phyloP scores from a whole-genome alignment of 176 grass and related monocot genomes.

The Urochloa ruziziensis region DNA sequence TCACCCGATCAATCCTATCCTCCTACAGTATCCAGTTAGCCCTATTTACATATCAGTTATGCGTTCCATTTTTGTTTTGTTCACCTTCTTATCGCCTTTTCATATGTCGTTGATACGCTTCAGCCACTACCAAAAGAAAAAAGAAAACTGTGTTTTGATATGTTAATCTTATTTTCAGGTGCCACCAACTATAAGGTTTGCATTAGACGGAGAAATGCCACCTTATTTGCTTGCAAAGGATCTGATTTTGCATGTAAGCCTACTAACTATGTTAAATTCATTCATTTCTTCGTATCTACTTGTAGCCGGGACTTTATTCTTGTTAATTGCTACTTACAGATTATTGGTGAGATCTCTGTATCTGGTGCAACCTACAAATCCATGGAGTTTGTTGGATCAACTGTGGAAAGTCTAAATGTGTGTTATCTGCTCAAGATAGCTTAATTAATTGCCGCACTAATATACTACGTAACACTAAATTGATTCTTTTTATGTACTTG shows the following conservation, averaged over 20 bases:
- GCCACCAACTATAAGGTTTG: constrained; percentile 80
- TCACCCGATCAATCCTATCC: too few species aligned
- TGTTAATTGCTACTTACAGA: constrained; percentile 44
- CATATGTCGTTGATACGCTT: neutral
- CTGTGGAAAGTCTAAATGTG: constrained; percentile 72
- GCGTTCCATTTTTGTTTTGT: neutral
- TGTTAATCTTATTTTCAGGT: constrained; percentile 60
- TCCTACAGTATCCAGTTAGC: neutral
- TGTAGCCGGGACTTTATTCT: neutral
- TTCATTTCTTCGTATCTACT: neutral
- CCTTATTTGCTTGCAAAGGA: constrained; percentile 93
- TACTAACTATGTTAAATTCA: neutral
- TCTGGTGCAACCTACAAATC: constrained; percentile 94
- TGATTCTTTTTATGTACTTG: constrained; percentile 12
- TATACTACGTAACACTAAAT: neutral
- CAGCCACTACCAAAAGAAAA: neutral
- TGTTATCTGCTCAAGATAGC: constrained; percentile 9
- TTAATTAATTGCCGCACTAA: neutral
- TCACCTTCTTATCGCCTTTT: neutral
- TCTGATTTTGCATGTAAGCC: constrained; percentile 96
- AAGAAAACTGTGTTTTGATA: constrained; percentile 28
- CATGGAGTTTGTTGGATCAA: constrained; percentile 81
- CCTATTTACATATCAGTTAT: neutral
- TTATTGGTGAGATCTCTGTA: constrained; percentile 90
- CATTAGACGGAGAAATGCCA: constrained; percentile 95